Percentiles rank a stretch among this genome's conserved stretches.
Conservation (phyloP, 768 basidiomycete genomes). For the Botryobasidium botryosum region DNA sequence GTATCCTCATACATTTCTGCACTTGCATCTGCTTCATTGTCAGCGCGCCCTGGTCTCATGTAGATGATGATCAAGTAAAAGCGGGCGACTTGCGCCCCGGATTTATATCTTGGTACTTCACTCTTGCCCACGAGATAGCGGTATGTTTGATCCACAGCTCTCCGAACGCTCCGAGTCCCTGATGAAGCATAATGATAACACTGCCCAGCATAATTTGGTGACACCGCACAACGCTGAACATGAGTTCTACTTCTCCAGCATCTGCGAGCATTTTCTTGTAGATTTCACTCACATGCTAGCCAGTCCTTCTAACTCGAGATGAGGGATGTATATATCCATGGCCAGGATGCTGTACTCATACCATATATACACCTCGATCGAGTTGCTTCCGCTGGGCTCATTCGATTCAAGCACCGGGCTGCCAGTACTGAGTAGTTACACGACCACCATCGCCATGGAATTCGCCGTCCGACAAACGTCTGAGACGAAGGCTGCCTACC, state of each 20-base stretch:
- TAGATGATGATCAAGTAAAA: constrained; percentile 59
- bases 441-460: no score
- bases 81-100: constrained; percentile 40
- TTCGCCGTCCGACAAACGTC: no score
- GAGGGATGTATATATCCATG: no score
- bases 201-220: constrained; percentile 54
- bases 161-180: neutral
- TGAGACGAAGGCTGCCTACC: constrained; percentile 41
- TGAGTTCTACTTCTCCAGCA: constrained; percentile 86
- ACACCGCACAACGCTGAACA: constrained; percentile 37
- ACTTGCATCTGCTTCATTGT: no score
- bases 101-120: constrained; percentile 81
- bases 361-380: no score
- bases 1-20: constrained; percentile 3
- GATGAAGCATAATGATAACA: neutral
- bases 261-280: constrained; percentile 45
- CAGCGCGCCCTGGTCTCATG: no score
- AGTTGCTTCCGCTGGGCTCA: no score
- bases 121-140: constrained; percentile 82
- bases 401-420: no score
- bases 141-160: constrained; percentile 4
- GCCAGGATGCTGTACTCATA: no score
- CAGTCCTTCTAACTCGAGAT: no score
- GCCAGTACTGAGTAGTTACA: no score
- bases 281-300: constrained; percentile 18